Conservation (phyloP, 257 asterid species). For the Solanum virginianum region DNA sequence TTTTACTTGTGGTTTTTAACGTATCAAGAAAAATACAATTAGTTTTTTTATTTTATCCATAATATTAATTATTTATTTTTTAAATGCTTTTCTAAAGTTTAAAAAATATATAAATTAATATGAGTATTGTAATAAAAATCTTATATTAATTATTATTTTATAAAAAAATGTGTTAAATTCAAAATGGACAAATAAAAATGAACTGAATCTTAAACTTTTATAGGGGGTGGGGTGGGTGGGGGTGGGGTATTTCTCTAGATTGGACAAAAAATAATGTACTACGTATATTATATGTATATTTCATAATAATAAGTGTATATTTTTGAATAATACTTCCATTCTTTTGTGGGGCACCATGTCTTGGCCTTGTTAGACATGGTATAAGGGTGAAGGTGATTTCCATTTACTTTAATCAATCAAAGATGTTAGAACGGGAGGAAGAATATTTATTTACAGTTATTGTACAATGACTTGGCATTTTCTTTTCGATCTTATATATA, state of each 20-base stretch:
- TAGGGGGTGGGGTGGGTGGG: background rate
- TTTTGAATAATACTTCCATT: background rate
- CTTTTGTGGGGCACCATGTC: slow-evolving; percentile 28
- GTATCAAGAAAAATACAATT: no score
- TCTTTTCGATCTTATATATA: no score
- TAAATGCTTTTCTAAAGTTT: no score
- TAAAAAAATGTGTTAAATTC: background rate
- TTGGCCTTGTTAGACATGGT: slow-evolving; percentile 38
- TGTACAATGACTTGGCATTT: no score
- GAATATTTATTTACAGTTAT: no score
- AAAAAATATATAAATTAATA: background rate
- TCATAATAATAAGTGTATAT: background rate
- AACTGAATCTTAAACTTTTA: background rate
- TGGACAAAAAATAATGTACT: background rate
- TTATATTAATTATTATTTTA: background rate
- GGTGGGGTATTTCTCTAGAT: background rate
- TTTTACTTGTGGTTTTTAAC: no score
- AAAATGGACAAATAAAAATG: background rate
- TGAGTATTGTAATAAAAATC: background rate
- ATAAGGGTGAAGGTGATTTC: background rate
- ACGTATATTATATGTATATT: background rate
- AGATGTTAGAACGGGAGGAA: no score
- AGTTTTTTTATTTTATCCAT: no score
- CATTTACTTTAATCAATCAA: background rate
- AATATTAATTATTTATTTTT: no score